Percentiles rank a stretch among this genome's conserved stretches.
phyloP scores from a whole-genome alignment of 345 rosid genomes.

The Toxicodendron radicans region DNA sequence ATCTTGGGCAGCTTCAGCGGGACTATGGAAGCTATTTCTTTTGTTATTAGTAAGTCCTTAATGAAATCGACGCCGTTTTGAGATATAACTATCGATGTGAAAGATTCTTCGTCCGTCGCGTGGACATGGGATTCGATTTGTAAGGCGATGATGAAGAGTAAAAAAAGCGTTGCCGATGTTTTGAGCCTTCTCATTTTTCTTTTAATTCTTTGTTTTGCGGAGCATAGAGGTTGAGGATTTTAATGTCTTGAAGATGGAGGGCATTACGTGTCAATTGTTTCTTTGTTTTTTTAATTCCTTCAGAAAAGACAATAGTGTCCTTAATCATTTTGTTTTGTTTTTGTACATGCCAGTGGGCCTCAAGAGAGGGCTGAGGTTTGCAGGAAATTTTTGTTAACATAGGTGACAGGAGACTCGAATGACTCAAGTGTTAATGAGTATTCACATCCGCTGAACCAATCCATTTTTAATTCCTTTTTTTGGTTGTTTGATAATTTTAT shows the following conservation, averaged over 20 bases:
- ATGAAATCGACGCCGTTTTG: slow-evolving; percentile 85
- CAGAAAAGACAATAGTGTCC: background rate
- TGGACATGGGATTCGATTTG: slow-evolving; percentile 14
- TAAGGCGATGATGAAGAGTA: slow-evolving; percentile 22
- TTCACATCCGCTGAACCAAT: no score
- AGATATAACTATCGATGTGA: slow-evolving; percentile 72
- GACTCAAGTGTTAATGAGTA: no score
- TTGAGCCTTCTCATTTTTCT: background rate
- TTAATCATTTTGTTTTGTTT: background rate
- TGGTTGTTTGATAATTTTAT: background rate
- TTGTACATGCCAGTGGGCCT: no score
- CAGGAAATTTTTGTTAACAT: no score
- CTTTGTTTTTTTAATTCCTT: background rate
- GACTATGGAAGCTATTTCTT: slow-evolving; percentile 62
- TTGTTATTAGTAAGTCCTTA: slow-evolving; percentile 66
- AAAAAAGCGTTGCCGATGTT: slow-evolving; percentile 15
- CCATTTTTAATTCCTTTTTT: no score
- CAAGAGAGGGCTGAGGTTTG: no score
- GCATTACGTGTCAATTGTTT: background rate
- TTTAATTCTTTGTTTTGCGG: background rate
- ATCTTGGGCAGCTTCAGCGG: slow-evolving; percentile 72
- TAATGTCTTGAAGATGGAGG: no score
- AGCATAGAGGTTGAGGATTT: background rate
- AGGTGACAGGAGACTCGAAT: no score
- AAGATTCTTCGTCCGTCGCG: slow-evolving; percentile 39